A percentile compares a stretch with the other conserved stretches of the same genome.
phyloP scores from a whole-genome alignment of 202 grass and related monocot species.

The Panicum virgatum region DNA sequence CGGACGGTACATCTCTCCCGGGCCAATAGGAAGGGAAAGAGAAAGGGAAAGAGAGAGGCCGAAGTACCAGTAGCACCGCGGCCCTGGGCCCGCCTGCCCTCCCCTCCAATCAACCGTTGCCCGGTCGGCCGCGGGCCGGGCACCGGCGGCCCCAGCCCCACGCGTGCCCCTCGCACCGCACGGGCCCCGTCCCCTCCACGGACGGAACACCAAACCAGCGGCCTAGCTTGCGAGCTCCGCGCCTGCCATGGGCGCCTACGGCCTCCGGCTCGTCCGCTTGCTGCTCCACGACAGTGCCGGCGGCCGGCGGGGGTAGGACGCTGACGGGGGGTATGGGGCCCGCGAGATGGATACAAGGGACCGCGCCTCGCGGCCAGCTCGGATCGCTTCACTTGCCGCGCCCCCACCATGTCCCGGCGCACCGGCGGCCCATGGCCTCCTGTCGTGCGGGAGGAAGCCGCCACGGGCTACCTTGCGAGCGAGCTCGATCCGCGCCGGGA shows the following conservation, averaged over 20 bases:
- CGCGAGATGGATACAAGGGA: not conserved
- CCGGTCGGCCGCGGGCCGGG: not conserved
- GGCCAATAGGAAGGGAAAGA: not conserved
- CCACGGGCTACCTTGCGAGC: slow-evolving; percentile 8
- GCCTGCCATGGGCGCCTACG: not conserved
- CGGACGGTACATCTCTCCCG: not conserved
- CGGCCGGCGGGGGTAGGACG: not conserved
- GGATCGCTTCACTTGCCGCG: not conserved
- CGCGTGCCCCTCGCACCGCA: not conserved
- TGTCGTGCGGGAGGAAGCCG: slow-evolving; percentile 38
- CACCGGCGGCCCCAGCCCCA: not conserved
- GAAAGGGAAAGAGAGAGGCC: not conserved
- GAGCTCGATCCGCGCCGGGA: not conserved
- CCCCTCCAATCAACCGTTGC: not conserved
- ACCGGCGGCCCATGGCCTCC: slow-evolving; percentile 33
- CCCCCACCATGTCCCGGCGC: not conserved
- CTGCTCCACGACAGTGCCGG: not conserved
- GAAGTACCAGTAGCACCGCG: not conserved
- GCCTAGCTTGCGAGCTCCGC: too few species aligned
- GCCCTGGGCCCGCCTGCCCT: not conserved
- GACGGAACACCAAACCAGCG: not conserved
- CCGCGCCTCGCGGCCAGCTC: not conserved
- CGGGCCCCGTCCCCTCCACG: not conserved
- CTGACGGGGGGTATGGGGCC: not conserved
- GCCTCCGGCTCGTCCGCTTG: not conserved